Conservation (phyloP, 164 flowering plant genomes). For the Annona cherimola region DNA sequence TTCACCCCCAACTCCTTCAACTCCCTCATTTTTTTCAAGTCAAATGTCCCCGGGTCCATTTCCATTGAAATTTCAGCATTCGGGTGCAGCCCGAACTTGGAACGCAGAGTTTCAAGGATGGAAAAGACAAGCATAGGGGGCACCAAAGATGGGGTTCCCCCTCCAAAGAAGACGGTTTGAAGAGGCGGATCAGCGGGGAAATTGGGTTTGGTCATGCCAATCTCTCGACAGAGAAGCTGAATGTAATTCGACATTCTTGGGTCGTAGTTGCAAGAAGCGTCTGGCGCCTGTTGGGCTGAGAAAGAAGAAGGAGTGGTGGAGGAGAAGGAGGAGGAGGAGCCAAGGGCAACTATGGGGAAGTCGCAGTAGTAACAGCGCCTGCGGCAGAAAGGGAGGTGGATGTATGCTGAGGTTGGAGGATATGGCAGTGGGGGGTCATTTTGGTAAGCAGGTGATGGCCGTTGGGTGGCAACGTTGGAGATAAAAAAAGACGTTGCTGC, state of each 20-base stretch:
- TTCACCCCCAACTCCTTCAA: conserved; percentile 76
- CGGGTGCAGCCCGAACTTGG: conserved; percentile 53
- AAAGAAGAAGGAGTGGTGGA: conserved; percentile 6
- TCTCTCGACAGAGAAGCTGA: conserved; percentile 59
- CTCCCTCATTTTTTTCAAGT: conserved; percentile 45
- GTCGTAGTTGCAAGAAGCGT: conserved; percentile 30
- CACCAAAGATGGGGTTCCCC: conserved; percentile 94
- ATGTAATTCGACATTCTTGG: conserved; percentile 66
- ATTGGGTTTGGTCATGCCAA: conserved; percentile 35
- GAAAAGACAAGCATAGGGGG: conserved; percentile 62
- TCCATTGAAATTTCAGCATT: conserved; percentile 85
- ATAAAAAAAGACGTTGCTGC: background rate
- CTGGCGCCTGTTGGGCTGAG: background rate
- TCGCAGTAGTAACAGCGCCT: conserved; percentile 97
- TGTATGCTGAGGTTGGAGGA: conserved; percentile 82
- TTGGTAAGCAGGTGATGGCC: conserved; percentile 57
- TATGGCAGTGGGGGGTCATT: conserved; percentile 36
- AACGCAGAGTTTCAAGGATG: conserved; percentile 47
- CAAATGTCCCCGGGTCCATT: conserved; percentile 98
- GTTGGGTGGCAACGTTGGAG: conserved; percentile 6
- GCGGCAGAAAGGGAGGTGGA: conserved; percentile 95
- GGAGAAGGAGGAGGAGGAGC: conserved; percentile 29
- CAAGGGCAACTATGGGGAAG: conserved; percentile 88
- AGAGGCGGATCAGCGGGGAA: conserved; percentile 44
- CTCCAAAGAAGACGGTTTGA: conserved; percentile 83